These are phyloP conservation scores for Hypseocharis bilobata DNA, from an alignment of 441 rosid genomes.

Conservation along the genomic window DNA sequence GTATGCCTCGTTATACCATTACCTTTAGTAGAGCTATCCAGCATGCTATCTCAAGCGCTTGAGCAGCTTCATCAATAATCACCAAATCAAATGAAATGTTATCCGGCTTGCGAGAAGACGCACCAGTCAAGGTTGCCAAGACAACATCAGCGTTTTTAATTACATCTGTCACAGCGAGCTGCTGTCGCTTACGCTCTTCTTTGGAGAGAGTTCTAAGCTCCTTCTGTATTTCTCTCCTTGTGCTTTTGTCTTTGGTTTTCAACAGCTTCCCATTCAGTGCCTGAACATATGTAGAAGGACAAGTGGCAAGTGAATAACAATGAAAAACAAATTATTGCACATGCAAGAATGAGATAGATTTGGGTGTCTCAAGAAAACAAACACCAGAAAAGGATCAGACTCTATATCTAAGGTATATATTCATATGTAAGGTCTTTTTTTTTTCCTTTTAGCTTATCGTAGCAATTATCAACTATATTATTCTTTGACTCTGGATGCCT, in stretches of 20 bases:
- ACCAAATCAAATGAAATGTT: slow-evolving; percentile 72
- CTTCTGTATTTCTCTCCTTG: slow-evolving; percentile 72
- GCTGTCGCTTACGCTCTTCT: slow-evolving; percentile 94
- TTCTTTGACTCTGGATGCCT: neutral
- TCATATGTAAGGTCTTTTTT: neutral
- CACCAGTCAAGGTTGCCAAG: slow-evolving; percentile 85
- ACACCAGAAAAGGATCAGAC: neutral
- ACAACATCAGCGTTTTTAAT: slow-evolving; percentile 73
- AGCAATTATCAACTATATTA: neutral
- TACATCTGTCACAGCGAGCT: slow-evolving; percentile 82
- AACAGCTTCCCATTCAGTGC: slow-evolving; percentile 69
- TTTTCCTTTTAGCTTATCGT: neutral
- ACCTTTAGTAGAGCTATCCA: slow-evolving; percentile 87
- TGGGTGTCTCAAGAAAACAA: slow-evolving; percentile 6
- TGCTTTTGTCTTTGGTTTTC: slow-evolving; percentile 69
- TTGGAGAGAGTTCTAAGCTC: slow-evolving; percentile 75
- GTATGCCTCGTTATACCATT: slow-evolving; percentile 12
- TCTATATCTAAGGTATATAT: neutral
- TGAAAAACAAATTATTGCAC: slow-evolving; percentile 3
- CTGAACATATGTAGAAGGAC: slow-evolving; percentile 28
- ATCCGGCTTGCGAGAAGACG: slow-evolving; percentile 60
- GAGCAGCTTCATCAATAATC: slow-evolving; percentile 95
- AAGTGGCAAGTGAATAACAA: slow-evolving; percentile 9
- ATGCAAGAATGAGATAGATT: slow-evolving; percentile 6
- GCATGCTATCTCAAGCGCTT: slow-evolving; percentile 93